phyloP scores from a whole-genome alignment of 2,329 filamentous ascomycete species.

The Bimuria novae-zelandiae region DNA sequence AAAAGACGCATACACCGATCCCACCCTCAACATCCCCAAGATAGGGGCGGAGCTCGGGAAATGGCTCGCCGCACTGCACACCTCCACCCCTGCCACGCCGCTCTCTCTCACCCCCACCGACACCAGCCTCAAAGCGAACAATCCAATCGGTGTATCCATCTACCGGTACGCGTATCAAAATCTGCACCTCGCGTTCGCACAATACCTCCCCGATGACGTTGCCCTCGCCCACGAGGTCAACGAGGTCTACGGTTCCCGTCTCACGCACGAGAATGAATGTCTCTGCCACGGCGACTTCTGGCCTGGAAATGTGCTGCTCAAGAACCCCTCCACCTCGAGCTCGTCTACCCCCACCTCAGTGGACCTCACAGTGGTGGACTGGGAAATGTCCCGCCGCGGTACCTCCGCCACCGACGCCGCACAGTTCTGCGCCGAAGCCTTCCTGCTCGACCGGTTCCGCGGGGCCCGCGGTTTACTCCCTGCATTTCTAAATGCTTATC shows the following conservation, averaged over 20 bases:
- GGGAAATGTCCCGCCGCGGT: constrained; percentile 43
- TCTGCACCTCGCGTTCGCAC: constrained; percentile 25
- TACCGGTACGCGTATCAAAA: constrained; percentile 39
- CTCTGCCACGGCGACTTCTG: constrained; percentile 48
- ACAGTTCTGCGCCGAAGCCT: constrained; percentile 46
- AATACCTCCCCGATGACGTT: constrained; percentile 15
- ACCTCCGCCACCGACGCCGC: constrained; percentile 43
- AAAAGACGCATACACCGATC: constrained; percentile 37
- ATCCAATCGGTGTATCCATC: constrained; percentile 29
- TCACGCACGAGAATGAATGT: constrained; percentile 37
- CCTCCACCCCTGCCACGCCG: constrained; percentile 12
- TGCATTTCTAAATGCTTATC: constrained; percentile 37
- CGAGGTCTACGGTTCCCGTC: constrained; percentile 31
- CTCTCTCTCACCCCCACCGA: constrained; percentile 8
- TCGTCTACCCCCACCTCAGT: no score
- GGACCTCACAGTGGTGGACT: constrained; percentile 41
- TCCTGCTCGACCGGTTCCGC: constrained; percentile 42
- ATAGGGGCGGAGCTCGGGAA: constrained; percentile 33
- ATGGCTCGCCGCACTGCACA: constrained; percentile 43
- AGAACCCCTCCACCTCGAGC: no score
- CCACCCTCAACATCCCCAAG: constrained; percentile 18
- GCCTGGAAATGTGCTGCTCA: constrained; percentile 45
- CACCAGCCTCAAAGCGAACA: constrained; percentile 23
- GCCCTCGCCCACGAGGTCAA: constrained; percentile 32
- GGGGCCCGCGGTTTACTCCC: constrained; percentile 31